Conservation (phyloP, 257 asterid species). For the Solanum sejunctum region DNA sequence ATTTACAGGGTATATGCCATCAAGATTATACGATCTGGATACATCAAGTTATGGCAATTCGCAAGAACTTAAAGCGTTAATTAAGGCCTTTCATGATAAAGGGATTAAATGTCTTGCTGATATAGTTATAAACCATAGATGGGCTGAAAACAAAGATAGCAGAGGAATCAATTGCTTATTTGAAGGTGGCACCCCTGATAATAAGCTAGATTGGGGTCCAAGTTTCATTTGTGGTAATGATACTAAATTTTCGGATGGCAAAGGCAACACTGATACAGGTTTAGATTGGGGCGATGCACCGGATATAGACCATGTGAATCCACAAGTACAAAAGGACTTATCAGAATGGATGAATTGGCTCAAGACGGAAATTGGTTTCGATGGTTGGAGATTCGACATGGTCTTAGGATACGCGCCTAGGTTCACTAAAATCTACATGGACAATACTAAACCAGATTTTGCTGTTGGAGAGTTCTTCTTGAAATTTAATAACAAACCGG, state of each 20-base stretch:
- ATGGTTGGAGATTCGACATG: constrained; percentile 68
- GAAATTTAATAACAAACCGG: constrained; percentile 12
- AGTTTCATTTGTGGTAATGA: constrained; percentile 54
- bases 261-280: constrained; percentile 67
- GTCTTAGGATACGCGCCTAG: constrained; percentile 48
- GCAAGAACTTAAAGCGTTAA: constrained; percentile 28
- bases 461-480: constrained; percentile 75
- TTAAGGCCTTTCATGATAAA: constrained; percentile 21
- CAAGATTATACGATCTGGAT: constrained; percentile 70
- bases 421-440: constrained; percentile 45
- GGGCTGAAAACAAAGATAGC: constrained; percentile 47
- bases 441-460: constrained; percentile 40
- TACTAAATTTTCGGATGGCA: constrained; percentile 38
- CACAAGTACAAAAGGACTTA: constrained; percentile 46
- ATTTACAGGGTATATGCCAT: constrained; percentile 64
- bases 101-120: constrained; percentile 66
- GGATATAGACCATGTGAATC: constrained; percentile 61
- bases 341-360: constrained; percentile 91
- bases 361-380: constrained; percentile 50
- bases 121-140: constrained; percentile 72
- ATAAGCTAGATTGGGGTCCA: constrained; percentile 81
- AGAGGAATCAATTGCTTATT: constrained; percentile 50
- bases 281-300: constrained; percentile 35
- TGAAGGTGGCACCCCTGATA: constrained; percentile 76
- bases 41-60: constrained; percentile 56